A percentile compares a stretch with the other conserved stretches of the same genome.
These are phyloP conservation scores for Mycosphaerella arachidis DNA, from an alignment of 2,329 filamentous ascomycete genomes.

Conservation along the genomic window DNA sequence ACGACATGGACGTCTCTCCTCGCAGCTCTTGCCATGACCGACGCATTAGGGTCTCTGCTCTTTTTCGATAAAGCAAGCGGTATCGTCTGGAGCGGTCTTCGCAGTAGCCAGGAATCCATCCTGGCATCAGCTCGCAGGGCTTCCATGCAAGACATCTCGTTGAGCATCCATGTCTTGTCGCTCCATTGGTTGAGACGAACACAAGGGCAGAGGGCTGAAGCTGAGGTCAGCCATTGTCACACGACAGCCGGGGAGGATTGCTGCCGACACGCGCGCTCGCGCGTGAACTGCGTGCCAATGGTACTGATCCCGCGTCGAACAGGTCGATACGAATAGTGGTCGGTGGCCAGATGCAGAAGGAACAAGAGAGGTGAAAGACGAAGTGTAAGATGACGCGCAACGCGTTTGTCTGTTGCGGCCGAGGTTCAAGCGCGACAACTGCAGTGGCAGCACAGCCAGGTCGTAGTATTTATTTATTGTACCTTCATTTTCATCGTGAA, in stretches of 20 bases:
- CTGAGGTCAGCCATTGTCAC: conserved; percentile 5
- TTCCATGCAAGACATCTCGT: background rate
- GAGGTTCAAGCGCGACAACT: no score
- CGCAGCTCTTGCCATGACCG: background rate
- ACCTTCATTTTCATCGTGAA: background rate
- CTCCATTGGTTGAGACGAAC: background rate
- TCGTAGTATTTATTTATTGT: no score
- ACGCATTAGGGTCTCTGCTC: background rate
- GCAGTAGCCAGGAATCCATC: background rate
- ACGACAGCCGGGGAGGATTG: conserved; percentile 1
- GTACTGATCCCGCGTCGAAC: background rate
- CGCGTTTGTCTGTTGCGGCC: no score
- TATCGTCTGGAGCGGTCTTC: background rate
- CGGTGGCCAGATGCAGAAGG: background rate
- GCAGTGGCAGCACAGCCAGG: no score
- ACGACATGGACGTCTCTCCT: background rate
- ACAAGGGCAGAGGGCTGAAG: background rate
- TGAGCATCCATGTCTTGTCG: background rate
- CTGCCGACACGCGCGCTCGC: background rate
- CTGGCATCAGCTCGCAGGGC: background rate
- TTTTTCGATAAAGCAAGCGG: no score
- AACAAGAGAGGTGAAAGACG: background rate
- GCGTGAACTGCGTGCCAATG: background rate
- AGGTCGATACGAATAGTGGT: no score
- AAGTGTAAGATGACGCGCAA: background rate